Percentiles rank a stretch among this genome's conserved stretches.
phyloP scores from a whole-genome alignment of 306 rosid genomes.

The Carpinus viminea region DNA sequence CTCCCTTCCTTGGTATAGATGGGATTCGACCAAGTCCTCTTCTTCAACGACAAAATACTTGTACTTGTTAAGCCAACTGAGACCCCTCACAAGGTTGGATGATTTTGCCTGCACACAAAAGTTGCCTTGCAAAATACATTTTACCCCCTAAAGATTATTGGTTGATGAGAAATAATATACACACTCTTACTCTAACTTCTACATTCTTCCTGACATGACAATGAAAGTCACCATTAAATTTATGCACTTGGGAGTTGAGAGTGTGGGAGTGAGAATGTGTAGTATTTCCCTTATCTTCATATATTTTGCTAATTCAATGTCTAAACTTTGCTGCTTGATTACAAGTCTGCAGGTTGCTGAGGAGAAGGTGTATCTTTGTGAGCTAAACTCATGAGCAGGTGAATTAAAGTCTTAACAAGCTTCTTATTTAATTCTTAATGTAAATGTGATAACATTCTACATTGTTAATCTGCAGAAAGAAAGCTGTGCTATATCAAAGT shows the following conservation, averaged over 20 bases:
- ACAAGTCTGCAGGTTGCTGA: slow-evolving; percentile 70
- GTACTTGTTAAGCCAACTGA: background rate
- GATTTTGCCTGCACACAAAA: background rate
- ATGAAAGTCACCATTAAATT: background rate
- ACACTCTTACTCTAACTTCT: too few relatives aligned
- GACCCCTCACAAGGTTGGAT: background rate
- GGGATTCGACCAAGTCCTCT: background rate
- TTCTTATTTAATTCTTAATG: slow-evolving; percentile 24
- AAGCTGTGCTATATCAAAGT: slow-evolving; percentile 83
- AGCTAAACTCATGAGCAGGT: slow-evolving; percentile 99
- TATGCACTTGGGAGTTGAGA: too few relatives aligned
- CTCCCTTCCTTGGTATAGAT: background rate
- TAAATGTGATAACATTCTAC: slow-evolving; percentile 25
- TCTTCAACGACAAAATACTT: background rate
- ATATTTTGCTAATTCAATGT: slow-evolving; percentile 17
- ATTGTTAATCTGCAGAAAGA: slow-evolving; percentile 66
- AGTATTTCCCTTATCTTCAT: too few relatives aligned
- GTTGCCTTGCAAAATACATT: background rate
- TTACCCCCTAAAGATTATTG: background rate
- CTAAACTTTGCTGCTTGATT: slow-evolving; percentile 24
- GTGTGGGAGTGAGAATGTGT: too few relatives aligned
- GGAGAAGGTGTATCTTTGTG: slow-evolving; percentile 96
- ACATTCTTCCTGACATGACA: too few relatives aligned
- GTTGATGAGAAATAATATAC: background rate
- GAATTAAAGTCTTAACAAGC: slow-evolving; percentile 39